phyloP scores from a whole-genome alignment of 129 eudicot species.

The Artemisia argyi region DNA sequence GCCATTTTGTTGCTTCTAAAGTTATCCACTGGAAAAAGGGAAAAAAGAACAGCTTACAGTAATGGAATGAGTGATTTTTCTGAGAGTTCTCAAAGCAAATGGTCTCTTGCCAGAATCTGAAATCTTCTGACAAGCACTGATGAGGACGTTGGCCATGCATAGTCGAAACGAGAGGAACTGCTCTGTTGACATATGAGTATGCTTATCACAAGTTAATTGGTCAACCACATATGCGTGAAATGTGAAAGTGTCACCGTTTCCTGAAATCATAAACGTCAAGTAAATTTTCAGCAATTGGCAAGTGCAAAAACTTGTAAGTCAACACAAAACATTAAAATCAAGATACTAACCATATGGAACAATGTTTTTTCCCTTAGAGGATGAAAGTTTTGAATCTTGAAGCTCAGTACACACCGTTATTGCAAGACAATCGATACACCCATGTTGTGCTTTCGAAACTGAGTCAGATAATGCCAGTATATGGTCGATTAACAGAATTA shows the following conservation, averaged over 20 bases:
- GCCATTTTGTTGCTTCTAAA: not conserved
- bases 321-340: not conserved
- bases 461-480: conserved; percentile 18
- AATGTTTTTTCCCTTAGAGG: conserved; percentile 20
- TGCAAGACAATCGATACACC: conserved; percentile 93
- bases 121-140: conserved; percentile 89
- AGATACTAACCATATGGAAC: conserved; percentile 30
- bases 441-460: conserved; percentile 94
- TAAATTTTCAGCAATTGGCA: conserved; percentile 1
- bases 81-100: conserved; percentile 51
- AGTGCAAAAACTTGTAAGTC: not conserved
- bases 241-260: conserved; percentile 29
- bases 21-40: not conserved
- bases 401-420: conserved; percentile 74
- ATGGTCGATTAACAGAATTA: not conserved
- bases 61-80: conserved; percentile 37
- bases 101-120: conserved; percentile 59
- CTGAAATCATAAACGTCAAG: conserved; percentile 34
- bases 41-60: conserved; percentile 30
- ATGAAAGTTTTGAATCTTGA: conserved; percentile 41
- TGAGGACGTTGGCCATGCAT: conserved; percentile 96
- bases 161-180: conserved; percentile 51
- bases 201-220: conserved; percentile 39
- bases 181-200: conserved; percentile 14
- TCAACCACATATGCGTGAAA: conserved; percentile 62